Evolutionary conservation across 768 basidiomycete genomes (phyloP).

Genomic region (Russula lepida): DNA sequence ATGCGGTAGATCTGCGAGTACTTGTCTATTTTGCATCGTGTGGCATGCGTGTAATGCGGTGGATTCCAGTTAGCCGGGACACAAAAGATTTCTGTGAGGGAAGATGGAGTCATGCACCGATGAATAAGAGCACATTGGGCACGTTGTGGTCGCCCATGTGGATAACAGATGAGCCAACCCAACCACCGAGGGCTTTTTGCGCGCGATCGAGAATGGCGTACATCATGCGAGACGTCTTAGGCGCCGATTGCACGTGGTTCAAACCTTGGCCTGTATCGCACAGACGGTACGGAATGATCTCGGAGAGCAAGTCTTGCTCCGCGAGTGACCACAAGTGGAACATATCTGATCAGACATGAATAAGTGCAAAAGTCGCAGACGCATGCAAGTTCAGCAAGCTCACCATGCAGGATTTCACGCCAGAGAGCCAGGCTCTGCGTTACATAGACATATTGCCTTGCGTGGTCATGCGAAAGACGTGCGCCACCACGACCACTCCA

Average conservation of each 20-base stretch:
- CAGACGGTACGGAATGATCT: slow-evolving; percentile 65
- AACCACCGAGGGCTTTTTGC: slow-evolving; percentile 69
- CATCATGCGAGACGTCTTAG: slow-evolving; percentile 89
- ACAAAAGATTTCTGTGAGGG: background rate
- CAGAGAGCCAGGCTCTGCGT: slow-evolving; percentile 81
- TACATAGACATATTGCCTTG: slow-evolving; percentile 79
- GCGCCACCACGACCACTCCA: slow-evolving; percentile 75
- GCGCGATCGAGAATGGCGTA: slow-evolving; percentile 78
- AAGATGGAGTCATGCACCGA: slow-evolving; percentile 49
- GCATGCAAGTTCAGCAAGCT: slow-evolving; percentile 8
- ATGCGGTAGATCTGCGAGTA: slow-evolving; percentile 91
- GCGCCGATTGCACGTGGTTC: slow-evolving; percentile 79
- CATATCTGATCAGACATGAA: slow-evolving; percentile 65
- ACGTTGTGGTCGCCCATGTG: slow-evolving; percentile 87
- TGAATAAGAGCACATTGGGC: slow-evolving; percentile 80
- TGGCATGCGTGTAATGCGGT: background rate
- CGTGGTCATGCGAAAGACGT: slow-evolving; percentile 74
- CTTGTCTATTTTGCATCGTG: slow-evolving; percentile 43
- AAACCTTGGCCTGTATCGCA: slow-evolving; percentile 88
- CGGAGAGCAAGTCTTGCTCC: slow-evolving; percentile 74
- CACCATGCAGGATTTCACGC: slow-evolving; percentile 80
- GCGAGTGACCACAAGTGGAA: slow-evolving; percentile 79
- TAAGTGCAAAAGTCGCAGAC: no score
- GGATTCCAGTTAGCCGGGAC: no score
- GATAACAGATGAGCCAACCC: slow-evolving; percentile 82